Evolutionary conservation across 192 early-diverging fungal species (phyloP).

Genomic region (Geranomyces michiganensis): DNA sequence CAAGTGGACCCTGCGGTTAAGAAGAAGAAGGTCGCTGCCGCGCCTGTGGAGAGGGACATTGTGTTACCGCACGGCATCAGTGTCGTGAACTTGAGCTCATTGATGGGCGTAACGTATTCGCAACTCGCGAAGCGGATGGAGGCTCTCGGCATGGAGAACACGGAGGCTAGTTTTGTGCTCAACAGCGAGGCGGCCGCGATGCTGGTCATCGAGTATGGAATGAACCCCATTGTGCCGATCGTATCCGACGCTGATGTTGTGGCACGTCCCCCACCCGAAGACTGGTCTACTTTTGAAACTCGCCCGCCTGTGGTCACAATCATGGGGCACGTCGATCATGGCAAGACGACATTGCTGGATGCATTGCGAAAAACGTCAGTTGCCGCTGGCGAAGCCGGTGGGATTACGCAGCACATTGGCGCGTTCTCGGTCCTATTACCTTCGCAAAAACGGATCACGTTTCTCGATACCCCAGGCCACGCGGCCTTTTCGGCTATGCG

Average conservation of each 20-base stretch:
- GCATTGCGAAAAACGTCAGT: conserved; percentile 88
- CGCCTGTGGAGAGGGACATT: conserved; percentile 56
- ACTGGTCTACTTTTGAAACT: conserved; percentile 71
- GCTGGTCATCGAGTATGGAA: conserved; percentile 84
- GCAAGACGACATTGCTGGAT: conserved; percentile 95
- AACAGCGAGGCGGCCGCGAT: conserved; percentile 83
- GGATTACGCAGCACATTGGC: conserved; percentile 99
- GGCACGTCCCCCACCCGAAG: conserved; percentile 68
- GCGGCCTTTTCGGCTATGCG: conserved; percentile 95
- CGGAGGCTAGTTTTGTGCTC: conserved; percentile 76
- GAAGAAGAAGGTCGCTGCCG: not conserved
- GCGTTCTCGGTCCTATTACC: conserved; percentile 83
- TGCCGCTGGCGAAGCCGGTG: conserved; percentile 90
- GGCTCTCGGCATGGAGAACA: conserved; percentile 78
- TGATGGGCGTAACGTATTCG: conserved; percentile 74
- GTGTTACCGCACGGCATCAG: conserved; percentile 80
- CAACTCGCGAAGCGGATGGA: conserved; percentile 74
- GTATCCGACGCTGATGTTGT: conserved; percentile 58
- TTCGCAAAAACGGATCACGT: conserved; percentile 79
- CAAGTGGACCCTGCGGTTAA: not conserved
- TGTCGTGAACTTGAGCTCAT: conserved; percentile 77
- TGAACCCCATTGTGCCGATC: conserved; percentile 77
- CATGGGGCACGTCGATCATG: conserved; percentile 97
- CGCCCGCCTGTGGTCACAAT: conserved; percentile 95
- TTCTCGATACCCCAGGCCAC: conserved; percentile 97